Percentiles rank a stretch among this genome's conserved stretches.
Evolutionary conservation across 805 yeast species (phyloP).

Genomic region (Metschnikowia bowlesiae): DNA sequence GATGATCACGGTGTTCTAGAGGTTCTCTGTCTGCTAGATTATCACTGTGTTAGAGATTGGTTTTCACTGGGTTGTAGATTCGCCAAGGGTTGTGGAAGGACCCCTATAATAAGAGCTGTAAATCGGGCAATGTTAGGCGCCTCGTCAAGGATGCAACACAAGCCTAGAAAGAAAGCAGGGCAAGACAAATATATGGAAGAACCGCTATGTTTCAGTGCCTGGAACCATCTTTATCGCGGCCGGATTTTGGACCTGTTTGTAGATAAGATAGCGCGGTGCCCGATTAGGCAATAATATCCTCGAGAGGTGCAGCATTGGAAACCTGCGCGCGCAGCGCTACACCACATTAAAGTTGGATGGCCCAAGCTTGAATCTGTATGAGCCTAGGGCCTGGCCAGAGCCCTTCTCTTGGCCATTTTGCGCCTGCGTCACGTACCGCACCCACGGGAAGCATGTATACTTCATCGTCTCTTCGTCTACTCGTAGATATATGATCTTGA

Average conservation of each 20-base stretch:
- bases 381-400: neutral
- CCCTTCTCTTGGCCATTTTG: neutral
- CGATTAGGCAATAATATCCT: slow-evolving; percentile 11
- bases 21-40: too few species aligned
- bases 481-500: slow-evolving; percentile 61
- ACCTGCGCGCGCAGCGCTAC: neutral
- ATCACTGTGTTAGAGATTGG: too few species aligned
- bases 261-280: slow-evolving; percentile 12
- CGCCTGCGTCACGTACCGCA: slow-evolving; percentile 45
- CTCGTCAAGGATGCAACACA: neutral
- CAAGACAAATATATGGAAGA: neutral
- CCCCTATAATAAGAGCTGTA: neutral
- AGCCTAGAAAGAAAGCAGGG: neutral
- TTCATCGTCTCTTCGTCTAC: slow-evolving; percentile 59
- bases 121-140: neutral
- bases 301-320: neutral
- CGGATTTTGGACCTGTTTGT: neutral
- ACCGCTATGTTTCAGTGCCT: neutral
- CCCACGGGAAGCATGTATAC: slow-evolving; percentile 78
- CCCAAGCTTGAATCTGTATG: slow-evolving; percentile 16
- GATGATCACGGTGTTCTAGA: neutral
- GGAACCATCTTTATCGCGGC: slow-evolving; percentile 2
- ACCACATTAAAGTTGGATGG: slow-evolving; percentile 10
- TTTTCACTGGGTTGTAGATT: too few species aligned
- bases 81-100: too few species aligned